A percentile compares a stretch with the other conserved stretches of the same genome.
Evolutionary conservation across 1,284 basidiomycete species (phyloP).

Genomic region (Sanghuangporus sanghuang): DNA sequence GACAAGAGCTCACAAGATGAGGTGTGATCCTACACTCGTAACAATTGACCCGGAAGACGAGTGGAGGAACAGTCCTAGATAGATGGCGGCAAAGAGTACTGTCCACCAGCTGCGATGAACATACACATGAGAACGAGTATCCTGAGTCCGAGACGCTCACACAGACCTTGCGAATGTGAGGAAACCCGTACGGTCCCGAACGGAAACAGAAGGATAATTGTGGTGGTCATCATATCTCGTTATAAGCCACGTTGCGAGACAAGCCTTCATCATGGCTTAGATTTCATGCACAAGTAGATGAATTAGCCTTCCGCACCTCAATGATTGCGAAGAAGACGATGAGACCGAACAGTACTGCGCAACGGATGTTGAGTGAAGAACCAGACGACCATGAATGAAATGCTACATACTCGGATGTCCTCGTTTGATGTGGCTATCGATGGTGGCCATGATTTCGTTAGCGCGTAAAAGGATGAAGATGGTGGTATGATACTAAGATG

Average conservation of each 20-base stretch:
- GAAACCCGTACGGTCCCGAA: slow-evolving; percentile 59
- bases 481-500: background rate
- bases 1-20: slow-evolving; percentile 44
- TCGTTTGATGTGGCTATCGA: slow-evolving; percentile 37
- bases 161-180: slow-evolving; percentile 45
- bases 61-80: slow-evolving; percentile 49
- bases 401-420: slow-evolving; percentile 52
- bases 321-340: slow-evolving; percentile 55
- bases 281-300: background rate
- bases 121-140: background rate
- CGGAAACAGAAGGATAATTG: slow-evolving; percentile 43
- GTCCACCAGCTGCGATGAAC: slow-evolving; percentile 48
- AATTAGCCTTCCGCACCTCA: slow-evolving; percentile 35
- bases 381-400: background rate
- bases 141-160: slow-evolving; percentile 27
- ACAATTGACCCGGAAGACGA: slow-evolving; percentile 39
- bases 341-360: slow-evolving; percentile 44
- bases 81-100: slow-evolving; percentile 46
- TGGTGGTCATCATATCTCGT: slow-evolving; percentile 49
- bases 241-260: slow-evolving; percentile 65
- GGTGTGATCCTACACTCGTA: slow-evolving; percentile 58
- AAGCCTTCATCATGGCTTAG: slow-evolving; percentile 37
- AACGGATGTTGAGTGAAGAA: slow-evolving; percentile 3
- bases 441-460: slow-evolving; percentile 28
- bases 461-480: slow-evolving; percentile 16